These are phyloP conservation scores for Clavaria fumosa DNA, from an alignment of 768 basidiomycete species.

Conservation along the genomic window DNA sequence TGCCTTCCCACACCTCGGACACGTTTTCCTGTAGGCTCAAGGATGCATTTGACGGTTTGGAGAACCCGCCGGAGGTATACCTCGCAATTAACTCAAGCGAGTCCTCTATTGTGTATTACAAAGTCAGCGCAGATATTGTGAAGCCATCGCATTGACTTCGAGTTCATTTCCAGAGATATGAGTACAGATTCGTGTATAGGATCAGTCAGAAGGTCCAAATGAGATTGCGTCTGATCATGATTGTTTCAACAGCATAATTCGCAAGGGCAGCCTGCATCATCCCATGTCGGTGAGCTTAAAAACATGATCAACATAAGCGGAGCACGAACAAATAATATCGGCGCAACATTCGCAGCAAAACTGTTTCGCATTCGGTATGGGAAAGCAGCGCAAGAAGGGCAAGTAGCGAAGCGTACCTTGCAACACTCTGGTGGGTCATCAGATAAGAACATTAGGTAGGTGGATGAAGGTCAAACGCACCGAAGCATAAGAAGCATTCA, in stretches of 20 bases:
- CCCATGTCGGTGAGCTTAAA: neutral
- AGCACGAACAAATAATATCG: constrained; percentile 34
- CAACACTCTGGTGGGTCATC: constrained; percentile 24
- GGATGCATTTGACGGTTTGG: constrained; percentile 38
- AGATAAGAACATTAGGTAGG: constrained; percentile 3
- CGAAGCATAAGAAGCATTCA: constrained; percentile 38
- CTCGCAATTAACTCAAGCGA: constrained; percentile 64
- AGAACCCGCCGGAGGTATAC: constrained; percentile 34
- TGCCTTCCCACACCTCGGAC: neutral
- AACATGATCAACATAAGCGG: neutral
- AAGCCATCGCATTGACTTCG: constrained; percentile 47
- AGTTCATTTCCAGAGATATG: no score
- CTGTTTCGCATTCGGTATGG: constrained; percentile 9
- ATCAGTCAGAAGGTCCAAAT: no score
- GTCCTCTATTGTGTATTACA: constrained; percentile 76
- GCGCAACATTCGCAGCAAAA: constrained; percentile 35
- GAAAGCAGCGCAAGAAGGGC: constrained; percentile 9
- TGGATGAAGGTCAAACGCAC: constrained; percentile 15
- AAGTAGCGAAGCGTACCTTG: constrained; percentile 23
- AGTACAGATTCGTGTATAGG: no score
- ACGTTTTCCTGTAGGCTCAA: constrained; percentile 29
- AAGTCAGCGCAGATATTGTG: constrained; percentile 59
- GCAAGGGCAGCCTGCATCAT: constrained; percentile 35
- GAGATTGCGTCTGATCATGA: no score
- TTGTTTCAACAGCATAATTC: constrained; percentile 37